phyloP scores from a whole-genome alignment of 108 stramenopile genomes.

The Cyclotella atomus region DNA sequence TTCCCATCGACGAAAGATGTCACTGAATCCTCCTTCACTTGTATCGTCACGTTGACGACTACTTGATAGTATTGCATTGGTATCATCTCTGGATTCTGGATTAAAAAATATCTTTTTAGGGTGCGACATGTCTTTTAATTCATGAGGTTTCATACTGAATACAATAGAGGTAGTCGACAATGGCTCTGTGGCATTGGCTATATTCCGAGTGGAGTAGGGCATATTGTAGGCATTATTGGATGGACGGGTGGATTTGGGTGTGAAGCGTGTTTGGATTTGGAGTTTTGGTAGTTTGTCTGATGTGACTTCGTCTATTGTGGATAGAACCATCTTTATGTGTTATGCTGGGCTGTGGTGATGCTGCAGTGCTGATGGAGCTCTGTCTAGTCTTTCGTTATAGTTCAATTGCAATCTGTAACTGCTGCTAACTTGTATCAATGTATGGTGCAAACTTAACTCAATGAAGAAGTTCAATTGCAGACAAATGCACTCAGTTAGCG shows the following conservation, averaged over 20 bases:
- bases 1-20: slow-evolving; percentile 2
- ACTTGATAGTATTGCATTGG: no score
- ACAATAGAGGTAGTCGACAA: slow-evolving; percentile 14
- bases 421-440: no score
- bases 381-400: no score
- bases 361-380: no score
- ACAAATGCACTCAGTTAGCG: no score
- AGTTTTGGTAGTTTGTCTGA: neutral
- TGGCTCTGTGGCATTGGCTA: slow-evolving; percentile 8
- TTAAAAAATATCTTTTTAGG: neutral
- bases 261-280: slow-evolving; percentile 8
- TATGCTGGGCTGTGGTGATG: neutral
- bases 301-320: slow-evolving; percentile 5
- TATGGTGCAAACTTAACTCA: no score
- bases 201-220: slow-evolving; percentile 11
- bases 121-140: neutral
- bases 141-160: neutral
- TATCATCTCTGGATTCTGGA: slow-evolving; percentile 1
- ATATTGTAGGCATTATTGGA: neutral
- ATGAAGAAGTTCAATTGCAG: no score
- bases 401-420: no score
- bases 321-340: neutral
- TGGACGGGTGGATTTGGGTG: neutral
- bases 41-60: no score
- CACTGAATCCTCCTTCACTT: neutral